Base-by-base conservation (phyloP, 768 basidiomycete genomes). In the Boletus rubroflammeus region DNA sequence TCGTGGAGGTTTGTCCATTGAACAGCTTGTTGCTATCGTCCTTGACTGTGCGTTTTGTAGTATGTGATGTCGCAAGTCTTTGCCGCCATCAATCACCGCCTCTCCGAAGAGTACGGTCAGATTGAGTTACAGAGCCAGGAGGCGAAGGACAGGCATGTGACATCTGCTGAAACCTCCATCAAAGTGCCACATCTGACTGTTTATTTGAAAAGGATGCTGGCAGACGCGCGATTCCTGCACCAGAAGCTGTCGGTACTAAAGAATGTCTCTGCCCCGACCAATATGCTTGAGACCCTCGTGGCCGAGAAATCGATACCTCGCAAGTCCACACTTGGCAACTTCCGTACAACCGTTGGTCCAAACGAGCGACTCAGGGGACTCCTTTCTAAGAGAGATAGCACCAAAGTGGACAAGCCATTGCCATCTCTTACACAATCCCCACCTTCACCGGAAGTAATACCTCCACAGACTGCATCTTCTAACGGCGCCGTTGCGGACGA, bases 21-120 rank as follows among this genome's bases (percentile, higher is more conserved):
- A 23, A 56, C 41, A 48, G 23, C 38, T 38, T 55, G 47, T 59
- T 55, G 56, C 43, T 14, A 45, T 39, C 25, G 19, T 60, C 52
- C 42, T 47, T 56, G 55, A 63, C 31, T 40, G 49, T 29, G 47
- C 43, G 53, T 55, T 56, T 50, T 57, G 23, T 67, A 97, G 91
- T 82, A 81, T 68, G 93, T 99, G 67, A 95, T 98, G 91, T 83
- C 85, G 34, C 92, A 98, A 67, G 97, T 98, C 14, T 87, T 98
- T 56, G 90, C 90, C 19, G 86, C 92, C 14, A 94, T 98, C 71
- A 93, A 93, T 70, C 86, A 92, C 72, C 84, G 90, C 34, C 76
- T 99, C 21, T 86, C 86, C 36, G 92, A 95, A 64, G 93, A 94
- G 67, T 96, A 87, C 71, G 77, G 77, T 49, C 83, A 80, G 65